These are phyloP conservation scores for Geranomyces variabilis DNA, from an alignment of 192 early-diverging fungal species.

Conservation along the genomic window DNA sequence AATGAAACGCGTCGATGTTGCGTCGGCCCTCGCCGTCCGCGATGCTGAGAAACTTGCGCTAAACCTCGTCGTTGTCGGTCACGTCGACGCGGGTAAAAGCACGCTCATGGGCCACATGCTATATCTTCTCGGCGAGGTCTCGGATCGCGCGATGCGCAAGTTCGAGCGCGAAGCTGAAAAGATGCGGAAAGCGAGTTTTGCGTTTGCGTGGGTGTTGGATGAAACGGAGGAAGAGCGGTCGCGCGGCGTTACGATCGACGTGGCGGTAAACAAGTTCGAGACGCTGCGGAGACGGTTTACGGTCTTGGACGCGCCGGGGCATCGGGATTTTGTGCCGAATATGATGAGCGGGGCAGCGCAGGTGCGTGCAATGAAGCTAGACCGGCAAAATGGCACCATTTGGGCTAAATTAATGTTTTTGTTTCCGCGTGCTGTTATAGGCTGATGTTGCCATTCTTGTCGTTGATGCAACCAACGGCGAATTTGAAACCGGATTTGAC, in stretches of 20 bases:
- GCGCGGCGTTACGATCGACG: constrained; percentile 96
- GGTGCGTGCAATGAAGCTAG: constrained; percentile 36
- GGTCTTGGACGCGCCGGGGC: constrained; percentile 94
- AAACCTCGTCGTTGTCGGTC: constrained; percentile 91
- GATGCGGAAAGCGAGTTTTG: constrained; percentile 94
- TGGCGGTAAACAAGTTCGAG: constrained; percentile 88
- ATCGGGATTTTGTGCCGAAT: constrained; percentile 98
- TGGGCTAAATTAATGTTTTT: too few species aligned
- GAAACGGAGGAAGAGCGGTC: constrained; percentile 91
- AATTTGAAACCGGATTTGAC: constrained; percentile 96
- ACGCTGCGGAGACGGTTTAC: constrained; percentile 80
- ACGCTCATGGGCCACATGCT: constrained; percentile 97
- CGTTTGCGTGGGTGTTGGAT: constrained; percentile 97
- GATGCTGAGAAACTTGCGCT: constrained; percentile 67
- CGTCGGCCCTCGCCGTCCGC: constrained; percentile 72
- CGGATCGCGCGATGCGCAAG: constrained; percentile 81
- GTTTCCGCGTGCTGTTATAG: constrained; percentile 31
- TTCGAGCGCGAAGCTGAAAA: constrained; percentile 90
- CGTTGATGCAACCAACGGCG: constrained; percentile 83
- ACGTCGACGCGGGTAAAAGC: constrained; percentile 97
- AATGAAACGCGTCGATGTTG: constrained; percentile 66
- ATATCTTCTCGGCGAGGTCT: constrained; percentile 85
- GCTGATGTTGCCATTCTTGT: constrained; percentile 96
- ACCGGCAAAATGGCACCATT: too few species aligned
- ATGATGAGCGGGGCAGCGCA: constrained; percentile 96